phyloP scores from a whole-genome alignment of 495 filamentous ascomycete species.

The Staphylotrichum longicolle region DNA sequence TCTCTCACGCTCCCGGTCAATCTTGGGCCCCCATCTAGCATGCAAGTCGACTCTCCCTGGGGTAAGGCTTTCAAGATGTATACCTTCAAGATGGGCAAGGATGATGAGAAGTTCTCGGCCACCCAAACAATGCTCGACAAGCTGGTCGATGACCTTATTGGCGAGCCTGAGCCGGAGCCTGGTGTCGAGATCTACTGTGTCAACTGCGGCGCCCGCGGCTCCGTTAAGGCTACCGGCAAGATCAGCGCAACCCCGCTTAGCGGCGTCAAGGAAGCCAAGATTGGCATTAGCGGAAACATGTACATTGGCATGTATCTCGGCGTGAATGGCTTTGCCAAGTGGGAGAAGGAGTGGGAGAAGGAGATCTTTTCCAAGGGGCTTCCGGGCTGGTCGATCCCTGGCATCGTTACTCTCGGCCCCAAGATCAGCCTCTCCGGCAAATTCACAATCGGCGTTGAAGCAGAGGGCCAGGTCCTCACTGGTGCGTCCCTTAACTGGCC shows the following conservation, averaged over 20 bases:
- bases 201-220: constrained; percentile 14
- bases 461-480: constrained; percentile 17
- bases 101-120: constrained; percentile 12
- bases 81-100: constrained; percentile 5
- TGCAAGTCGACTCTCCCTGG: constrained; percentile 11
- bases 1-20: constrained; percentile 4
- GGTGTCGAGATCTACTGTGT: constrained; percentile 18
- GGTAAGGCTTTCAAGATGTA: constrained; percentile 16
- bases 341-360: constrained; percentile 10
- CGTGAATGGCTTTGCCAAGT: constrained; percentile 22
- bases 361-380: constrained; percentile 14
- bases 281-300: constrained; percentile 21
- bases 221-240: constrained; percentile 3
- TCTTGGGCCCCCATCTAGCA: constrained; percentile 2
- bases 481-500: constrained; percentile 18
- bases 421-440: constrained; percentile 11
- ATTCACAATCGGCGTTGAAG: constrained; percentile 7
- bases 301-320: constrained; percentile 22
- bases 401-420: constrained; percentile 20
- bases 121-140: constrained; percentile 2
- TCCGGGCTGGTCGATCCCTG: constrained; percentile 21
- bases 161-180: constrained; percentile 13
- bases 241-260: constrained; percentile 9
- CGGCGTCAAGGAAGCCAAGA: constrained; percentile 16
- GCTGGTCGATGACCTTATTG: constrained; percentile 8